Evolutionary conservation across 495 filamentous ascomycete genomes (phyloP), one percentile per base, ranked within the genome.

Genomic region (Xylaria sp.): DNA sequence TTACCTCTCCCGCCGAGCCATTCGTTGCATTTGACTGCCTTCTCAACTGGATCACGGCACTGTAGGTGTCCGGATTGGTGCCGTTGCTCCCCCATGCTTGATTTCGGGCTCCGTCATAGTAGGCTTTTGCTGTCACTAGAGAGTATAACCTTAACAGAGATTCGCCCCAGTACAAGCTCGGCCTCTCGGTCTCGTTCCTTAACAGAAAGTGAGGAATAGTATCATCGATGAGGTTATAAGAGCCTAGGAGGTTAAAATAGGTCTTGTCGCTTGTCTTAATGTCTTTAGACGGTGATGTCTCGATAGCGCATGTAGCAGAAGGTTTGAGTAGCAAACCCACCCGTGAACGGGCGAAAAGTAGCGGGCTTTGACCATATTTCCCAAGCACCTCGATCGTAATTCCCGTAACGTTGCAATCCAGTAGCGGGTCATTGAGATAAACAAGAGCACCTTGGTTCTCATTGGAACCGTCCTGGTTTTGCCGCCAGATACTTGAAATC

Each of bases 181-280:
- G 3, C n/a, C 19, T 41, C 19, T 15, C 35, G 8, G 33, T 61
- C 35, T 1, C 19, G 35, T 61, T 61, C 4, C 21, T 61, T 1
- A 61, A 15, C 55, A 59, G 58, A 19, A 61, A 61, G 37, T 14
- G 33, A 1, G 58, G 58, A 29, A 37, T 37, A 14, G 21, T 26
- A 14, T 43, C 58, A 19, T 61, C 58, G 35, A 61, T 41, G 35
- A 61, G 37, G 7, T 65, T 46, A 33, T 65, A 65, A 31, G 61
- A 19, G 5, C 61, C 41, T 26, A 21, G 15, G 12, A 65, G n/a
- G 0, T 33, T 21, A 17, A 65, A 65, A 24, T 33, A 48, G 6
- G 61, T 65, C 41, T n/a, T 46, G 11, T 21, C 43, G 8, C 35
- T 40, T 35, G 41, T 8, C 26, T 24, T 3, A 15, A 3, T 17